Evolutionary conservation across 169 alveolate species (phyloP), one percentile per base, ranked within the genome.

Genomic region (Condylostoma magnum): DNA sequence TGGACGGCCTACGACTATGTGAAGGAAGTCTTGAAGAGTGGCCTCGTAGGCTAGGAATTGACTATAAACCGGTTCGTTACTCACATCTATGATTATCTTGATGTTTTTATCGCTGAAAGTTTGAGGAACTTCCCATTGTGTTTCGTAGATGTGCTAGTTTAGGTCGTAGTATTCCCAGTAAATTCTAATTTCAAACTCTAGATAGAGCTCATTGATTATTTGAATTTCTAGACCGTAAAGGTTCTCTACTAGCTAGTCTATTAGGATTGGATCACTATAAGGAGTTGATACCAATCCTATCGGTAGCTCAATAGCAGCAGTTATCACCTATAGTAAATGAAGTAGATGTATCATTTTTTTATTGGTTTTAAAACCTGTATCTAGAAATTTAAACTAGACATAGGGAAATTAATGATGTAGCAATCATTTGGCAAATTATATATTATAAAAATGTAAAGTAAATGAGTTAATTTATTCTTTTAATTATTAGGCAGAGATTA

Each of bases 1-100:
- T 4, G 71, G 71, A 8, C 71, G 56, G 22, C 41, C 37, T n/a
- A 41, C 37, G 10, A 60, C 71, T 27, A 60, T 60, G 28, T 60
- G 71, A 1, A 60, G 33, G 2, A 37, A 38, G 37, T 27, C 28
- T 30, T 28, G 18, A 22, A 22, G 15, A 10, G 31, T 15, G 22
- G 57, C 20, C 25, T 33, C n/a, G 18, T 18, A 6, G 12, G 71
- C 18, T 36, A 60, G 25, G 27, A 60, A 60, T n/a, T 41, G 25
- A 2, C 56, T 38, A 34, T 60, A 60, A 15, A 15, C 10, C 33
- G 27, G 22, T 15, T 12, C 31, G 28, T 60, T 60, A n/a, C 56
- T 38, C 25, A 55, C 71, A 41, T 60, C 71, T 15, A 60, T 6
- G 15, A 60, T 36, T 10, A 60, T 34, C 43, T 36, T 33, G 28